phyloP scores from a whole-genome alignment of 768 basidiomycete species.

The Pholiota microspora region DNA sequence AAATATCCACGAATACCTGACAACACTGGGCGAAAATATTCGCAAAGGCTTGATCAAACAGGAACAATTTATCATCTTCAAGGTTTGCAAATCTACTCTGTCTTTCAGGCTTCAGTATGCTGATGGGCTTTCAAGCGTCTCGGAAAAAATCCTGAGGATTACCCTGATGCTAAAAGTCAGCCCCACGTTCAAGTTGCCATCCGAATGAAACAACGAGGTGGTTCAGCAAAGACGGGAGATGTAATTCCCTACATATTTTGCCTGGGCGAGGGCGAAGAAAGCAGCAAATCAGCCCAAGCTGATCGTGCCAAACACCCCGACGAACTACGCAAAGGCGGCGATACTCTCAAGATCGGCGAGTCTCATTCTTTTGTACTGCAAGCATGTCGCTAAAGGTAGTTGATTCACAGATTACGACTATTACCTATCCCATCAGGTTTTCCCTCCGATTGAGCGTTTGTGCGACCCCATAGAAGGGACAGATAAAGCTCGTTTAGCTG shows the following conservation, averaged over 20 bases:
- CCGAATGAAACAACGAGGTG: slow-evolving; percentile 82
- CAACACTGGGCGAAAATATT: slow-evolving; percentile 72
- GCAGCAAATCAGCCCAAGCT: slow-evolving; percentile 75
- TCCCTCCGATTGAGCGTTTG: slow-evolving; percentile 92
- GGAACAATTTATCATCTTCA: slow-evolving; percentile 95
- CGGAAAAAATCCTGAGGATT: slow-evolving; percentile 95
- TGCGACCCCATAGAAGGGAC: slow-evolving; percentile 98
- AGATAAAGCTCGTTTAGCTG: slow-evolving; percentile 86
- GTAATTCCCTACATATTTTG: slow-evolving; percentile 98
- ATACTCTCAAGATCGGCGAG: slow-evolving; percentile 72
- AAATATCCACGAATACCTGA: slow-evolving; percentile 90
- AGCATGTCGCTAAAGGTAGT: slow-evolving; percentile 3
- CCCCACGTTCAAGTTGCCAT: slow-evolving; percentile 97
- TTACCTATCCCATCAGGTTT: slow-evolving; percentile 87
- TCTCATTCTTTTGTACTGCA: slow-evolving; percentile 11
- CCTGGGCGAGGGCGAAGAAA: slow-evolving; percentile 66
- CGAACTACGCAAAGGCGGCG: slow-evolving; percentile 71
- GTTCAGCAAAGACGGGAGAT: slow-evolving; percentile 80
- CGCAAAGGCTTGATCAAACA: slow-evolving; percentile 73
- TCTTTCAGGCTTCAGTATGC: background rate
- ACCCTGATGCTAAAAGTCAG: slow-evolving; percentile 91
- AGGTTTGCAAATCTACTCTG: slow-evolving; percentile 53
- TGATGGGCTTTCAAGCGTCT: slow-evolving; percentile 60
- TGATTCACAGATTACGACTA: slow-evolving; percentile 74
- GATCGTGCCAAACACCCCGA: slow-evolving; percentile 94